Base-by-base conservation (phyloP, 2,329 filamentous ascomycete species). In the Fusarium nodosum region DNA sequence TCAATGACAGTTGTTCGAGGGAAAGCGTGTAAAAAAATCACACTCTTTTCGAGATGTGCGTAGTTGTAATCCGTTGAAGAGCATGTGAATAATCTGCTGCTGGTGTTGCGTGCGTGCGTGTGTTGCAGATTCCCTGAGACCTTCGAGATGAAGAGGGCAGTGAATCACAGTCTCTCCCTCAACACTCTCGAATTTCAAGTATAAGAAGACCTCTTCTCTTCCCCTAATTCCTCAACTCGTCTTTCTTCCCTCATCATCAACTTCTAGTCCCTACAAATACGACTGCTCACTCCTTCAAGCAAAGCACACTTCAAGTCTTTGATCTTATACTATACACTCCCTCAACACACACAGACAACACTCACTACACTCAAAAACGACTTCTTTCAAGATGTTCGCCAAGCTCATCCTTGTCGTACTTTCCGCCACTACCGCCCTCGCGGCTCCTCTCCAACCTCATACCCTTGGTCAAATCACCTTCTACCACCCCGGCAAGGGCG, bases 401-500 rank as follows among this genome's bases (percentile, higher is more conserved):
- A 58, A 68, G 57, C 56, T 68, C 58, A 55, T 69, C 48, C 47
- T 76, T 30, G 53, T 73, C 31, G 65, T 66, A 30, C 69, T 74
- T 33, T 61, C 73, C 50, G 30, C 69, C 36, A 50, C 60, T 55
- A 22, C 61, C 56, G 68, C 73, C 31, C 59, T 67, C 3, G 70
- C 72, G 8, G 39, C 52, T 26, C 31, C 63, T 36, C 26, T 64
- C 50, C 47, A 56, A 22, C 48, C 48, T 16, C 62, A 50, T 48
- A 31, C 16, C 24, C n/a, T 42, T 4, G 73, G 72, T 39, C 47
- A 64, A 6, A 56, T 73, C 52, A 76, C 72, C 39, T 94, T 89
- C 80, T 94, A 91, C 77, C 80, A 82, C 20, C 87, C 90, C 0
- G 82, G 79, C 5, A 82, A 93, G 6, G 92, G 92, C 15, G 89